Conservation (phyloP, 106 monocot genomes). For the Apostasia ramifera region DNA sequence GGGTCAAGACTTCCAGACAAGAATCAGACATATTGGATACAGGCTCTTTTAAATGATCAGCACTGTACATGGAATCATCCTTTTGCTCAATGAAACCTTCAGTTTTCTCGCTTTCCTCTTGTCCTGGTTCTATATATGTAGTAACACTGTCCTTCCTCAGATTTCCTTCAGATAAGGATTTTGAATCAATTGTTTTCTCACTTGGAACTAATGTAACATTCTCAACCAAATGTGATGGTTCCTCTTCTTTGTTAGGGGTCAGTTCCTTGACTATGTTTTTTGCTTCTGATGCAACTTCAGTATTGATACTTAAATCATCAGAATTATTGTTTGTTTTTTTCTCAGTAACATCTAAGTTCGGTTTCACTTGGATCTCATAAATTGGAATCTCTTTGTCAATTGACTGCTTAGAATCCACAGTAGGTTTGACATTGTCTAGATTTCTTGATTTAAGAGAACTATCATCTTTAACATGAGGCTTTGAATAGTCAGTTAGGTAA, state of each 20-base stretch:
- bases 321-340: slow-evolving; percentile 8
- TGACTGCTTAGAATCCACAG: slow-evolving; percentile 16
- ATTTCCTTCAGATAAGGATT: slow-evolving; percentile 12
- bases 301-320: slow-evolving; percentile 9
- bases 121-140: neutral
- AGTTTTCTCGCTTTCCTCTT: slow-evolving; percentile 8
- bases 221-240: slow-evolving; percentile 10
- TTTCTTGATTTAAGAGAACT: slow-evolving; percentile 11
- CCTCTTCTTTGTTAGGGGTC: slow-evolving; percentile 18
- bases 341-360: slow-evolving; percentile 18
- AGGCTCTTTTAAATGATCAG: slow-evolving; percentile 15
- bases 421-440: slow-evolving; percentile 4
- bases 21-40: neutral
- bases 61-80: neutral
- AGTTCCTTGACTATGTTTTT: slow-evolving; percentile 9
- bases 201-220: slow-evolving; percentile 3
- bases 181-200: slow-evolving; percentile 17
- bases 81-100: slow-evolving; percentile 16
- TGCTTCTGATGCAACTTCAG: slow-evolving; percentile 12
- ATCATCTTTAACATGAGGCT: slow-evolving; percentile 20
- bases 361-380: slow-evolving; percentile 15
- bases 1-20: neutral
- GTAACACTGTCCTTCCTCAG: slow-evolving; percentile 1
- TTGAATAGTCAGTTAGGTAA: slow-evolving; percentile 44
- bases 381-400: slow-evolving; percentile 9